Conservation (phyloP, 1,139 yeast species). For the Geotrichum macrosporum region DNA sequence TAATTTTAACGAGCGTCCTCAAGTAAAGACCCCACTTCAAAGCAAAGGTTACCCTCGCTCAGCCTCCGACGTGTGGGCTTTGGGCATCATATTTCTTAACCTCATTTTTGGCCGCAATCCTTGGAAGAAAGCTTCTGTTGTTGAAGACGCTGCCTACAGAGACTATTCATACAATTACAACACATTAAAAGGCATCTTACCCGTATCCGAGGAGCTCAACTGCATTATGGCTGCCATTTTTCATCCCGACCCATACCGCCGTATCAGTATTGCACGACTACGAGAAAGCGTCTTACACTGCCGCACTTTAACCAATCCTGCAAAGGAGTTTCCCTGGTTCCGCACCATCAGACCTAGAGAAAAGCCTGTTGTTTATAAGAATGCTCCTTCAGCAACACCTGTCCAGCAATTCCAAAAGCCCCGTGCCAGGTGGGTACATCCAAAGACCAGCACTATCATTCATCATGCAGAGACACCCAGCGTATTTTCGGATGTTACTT, state of each 20-base stretch:
- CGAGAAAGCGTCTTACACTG: conserved; percentile 28
- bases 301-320: conserved; percentile 9
- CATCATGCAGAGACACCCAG: conserved; percentile 3
- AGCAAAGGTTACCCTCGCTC: conserved; percentile 22
- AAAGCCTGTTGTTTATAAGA: neutral
- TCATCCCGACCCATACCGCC: conserved; percentile 57
- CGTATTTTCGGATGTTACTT: conserved; percentile 4
- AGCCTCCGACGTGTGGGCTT: conserved; percentile 69
- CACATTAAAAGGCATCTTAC: conserved; percentile 56
- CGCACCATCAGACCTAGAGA: neutral
- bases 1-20: conserved; percentile 1
- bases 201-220: conserved; percentile 61
- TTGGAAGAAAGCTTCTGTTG: conserved; percentile 75
- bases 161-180: conserved; percentile 47
- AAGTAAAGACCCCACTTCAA: conserved; percentile 17
- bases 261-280: conserved; percentile 53
- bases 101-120: conserved; percentile 83
- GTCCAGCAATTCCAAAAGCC: neutral
- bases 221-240: conserved; percentile 53
- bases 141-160: conserved; percentile 53
- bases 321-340: conserved; percentile 19
- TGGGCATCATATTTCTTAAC: conserved; percentile 76
- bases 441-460: no score
- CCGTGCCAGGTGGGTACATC: no score
- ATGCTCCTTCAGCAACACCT: no score